phyloP scores from a whole-genome alignment of 2,329 filamentous ascomycete species.

The Erysiphe pulchra region DNA sequence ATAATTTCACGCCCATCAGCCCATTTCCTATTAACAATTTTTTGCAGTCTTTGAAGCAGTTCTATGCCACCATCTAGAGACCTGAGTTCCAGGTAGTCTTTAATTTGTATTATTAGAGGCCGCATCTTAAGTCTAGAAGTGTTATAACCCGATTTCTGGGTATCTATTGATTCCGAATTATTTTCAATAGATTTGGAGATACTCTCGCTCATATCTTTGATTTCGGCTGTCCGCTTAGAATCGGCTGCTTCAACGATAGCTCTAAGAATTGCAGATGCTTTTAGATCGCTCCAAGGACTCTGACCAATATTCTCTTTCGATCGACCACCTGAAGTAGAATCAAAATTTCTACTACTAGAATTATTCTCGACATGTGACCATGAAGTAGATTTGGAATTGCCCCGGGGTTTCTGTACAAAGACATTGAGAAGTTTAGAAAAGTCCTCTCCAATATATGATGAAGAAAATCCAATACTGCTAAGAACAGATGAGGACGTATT shows the following conservation, averaged over 20 bases:
- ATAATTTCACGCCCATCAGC: slow-evolving; percentile 44
- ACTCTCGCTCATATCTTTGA: neutral
- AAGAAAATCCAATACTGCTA: neutral
- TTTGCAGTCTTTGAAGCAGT: slow-evolving; percentile 44
- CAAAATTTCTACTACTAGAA: neutral
- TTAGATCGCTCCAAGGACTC: slow-evolving; percentile 1
- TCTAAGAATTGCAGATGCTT: slow-evolving; percentile 15
- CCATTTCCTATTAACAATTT: slow-evolving; percentile 46
- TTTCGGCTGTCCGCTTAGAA: slow-evolving; percentile 6
- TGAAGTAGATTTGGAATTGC: neutral
- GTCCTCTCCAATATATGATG: slow-evolving; percentile 17
- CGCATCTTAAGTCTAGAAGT: slow-evolving; percentile 2
- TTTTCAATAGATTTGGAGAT: neutral
- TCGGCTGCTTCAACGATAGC: slow-evolving; percentile 26
- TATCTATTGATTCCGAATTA: neutral
- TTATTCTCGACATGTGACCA: neutral
- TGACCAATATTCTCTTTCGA: neutral
- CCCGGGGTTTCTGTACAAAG: neutral
- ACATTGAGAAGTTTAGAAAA: slow-evolving; percentile 1
- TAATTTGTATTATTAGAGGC: slow-evolving; percentile 47
- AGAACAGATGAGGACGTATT: slow-evolving; percentile 1
- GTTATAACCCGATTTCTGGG: slow-evolving; percentile 10
- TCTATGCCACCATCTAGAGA: slow-evolving; percentile 40
- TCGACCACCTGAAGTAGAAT: neutral
- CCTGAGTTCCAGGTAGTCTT: slow-evolving; percentile 58